A percentile compares a stretch with the other conserved stretches of the same genome.
Evolutionary conservation across 2,329 filamentous ascomycete genomes (phyloP).

Genomic region (Herpotrichia juniperi): DNA sequence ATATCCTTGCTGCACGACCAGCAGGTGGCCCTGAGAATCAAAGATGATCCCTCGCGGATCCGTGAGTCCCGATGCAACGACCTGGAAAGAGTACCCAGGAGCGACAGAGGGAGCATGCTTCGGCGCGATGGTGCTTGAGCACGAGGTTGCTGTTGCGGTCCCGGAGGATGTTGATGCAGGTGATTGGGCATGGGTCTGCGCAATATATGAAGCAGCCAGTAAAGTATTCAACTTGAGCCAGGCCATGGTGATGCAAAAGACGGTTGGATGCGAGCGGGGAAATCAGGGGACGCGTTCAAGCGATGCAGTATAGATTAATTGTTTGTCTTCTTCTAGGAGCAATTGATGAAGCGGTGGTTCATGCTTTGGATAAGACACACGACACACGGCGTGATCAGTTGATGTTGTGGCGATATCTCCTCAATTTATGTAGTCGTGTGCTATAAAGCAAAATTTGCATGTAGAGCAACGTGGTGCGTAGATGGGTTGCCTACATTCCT

Average conservation of each 20-base stretch:
- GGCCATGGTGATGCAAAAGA: slow-evolving; percentile 7
- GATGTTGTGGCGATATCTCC: too few relatives aligned
- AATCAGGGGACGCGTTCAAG: slow-evolving; percentile 7
- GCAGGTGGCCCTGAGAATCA: slow-evolving; percentile 54
- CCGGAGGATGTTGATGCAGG: slow-evolving; percentile 3
- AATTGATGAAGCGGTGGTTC: neutral
- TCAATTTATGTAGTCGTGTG: neutral
- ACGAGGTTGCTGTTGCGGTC: slow-evolving; percentile 26
- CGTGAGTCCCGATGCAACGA: slow-evolving; percentile 54
- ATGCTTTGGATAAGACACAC: too few relatives aligned
- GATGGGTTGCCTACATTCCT: neutral
- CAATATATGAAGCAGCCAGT: slow-evolving; percentile 27
- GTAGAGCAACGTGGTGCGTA: neutral
- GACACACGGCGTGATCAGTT: too few relatives aligned
- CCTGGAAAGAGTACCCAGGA: slow-evolving; percentile 48
- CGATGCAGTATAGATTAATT: slow-evolving; percentile 11
- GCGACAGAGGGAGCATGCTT: slow-evolving; percentile 50
- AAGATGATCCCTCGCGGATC: slow-evolving; percentile 55
- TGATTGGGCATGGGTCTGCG: slow-evolving; percentile 8
- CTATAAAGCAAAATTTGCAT: too few relatives aligned
- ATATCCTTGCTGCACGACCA: slow-evolving; percentile 54
- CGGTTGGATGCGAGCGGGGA: slow-evolving; percentile 2
- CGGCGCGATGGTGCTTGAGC: slow-evolving; percentile 45
- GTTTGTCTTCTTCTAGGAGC: neutral
- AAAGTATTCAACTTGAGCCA: slow-evolving; percentile 33